Evolutionary conservation across 495 filamentous ascomycete species (phyloP).

Genomic region (Cercophora newfieldiana): DNA sequence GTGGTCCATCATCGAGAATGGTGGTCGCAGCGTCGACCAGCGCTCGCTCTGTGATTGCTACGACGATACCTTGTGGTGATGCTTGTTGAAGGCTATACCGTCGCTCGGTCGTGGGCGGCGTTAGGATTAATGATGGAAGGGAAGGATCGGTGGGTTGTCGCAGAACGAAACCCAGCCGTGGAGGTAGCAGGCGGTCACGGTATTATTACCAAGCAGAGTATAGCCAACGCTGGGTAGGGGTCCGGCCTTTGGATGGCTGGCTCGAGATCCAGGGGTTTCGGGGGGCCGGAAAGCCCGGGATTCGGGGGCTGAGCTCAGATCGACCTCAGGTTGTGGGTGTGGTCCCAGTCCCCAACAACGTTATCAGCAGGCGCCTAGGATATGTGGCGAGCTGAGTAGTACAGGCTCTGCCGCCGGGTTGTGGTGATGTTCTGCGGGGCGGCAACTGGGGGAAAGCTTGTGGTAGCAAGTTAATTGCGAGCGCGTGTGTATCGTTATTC

Average conservation of each 20-base stretch:
- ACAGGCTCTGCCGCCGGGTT: neutral
- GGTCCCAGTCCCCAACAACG: conserved; percentile 14
- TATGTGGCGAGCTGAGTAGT: neutral
- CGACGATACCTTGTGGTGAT: neutral
- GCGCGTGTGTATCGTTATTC: neutral
- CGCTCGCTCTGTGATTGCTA: neutral
- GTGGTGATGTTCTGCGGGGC: neutral
- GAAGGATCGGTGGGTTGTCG: conserved; percentile 4
- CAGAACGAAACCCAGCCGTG: conserved; percentile 13
- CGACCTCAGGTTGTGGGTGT: conserved; percentile 11
- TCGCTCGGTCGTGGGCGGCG: neutral
- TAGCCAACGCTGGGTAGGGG: neutral
- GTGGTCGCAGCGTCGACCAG: conserved; percentile 18
- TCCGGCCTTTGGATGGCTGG: neutral
- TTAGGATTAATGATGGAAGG: neutral
- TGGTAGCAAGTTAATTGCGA: neutral
- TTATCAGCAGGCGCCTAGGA: neutral
- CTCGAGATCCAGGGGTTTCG: conserved; percentile 16
- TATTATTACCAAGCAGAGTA: conserved; percentile 14
- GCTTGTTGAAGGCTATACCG: neutral
- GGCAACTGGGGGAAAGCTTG: neutral
- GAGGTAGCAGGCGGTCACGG: neutral
- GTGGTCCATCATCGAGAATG: conserved; percentile 45
- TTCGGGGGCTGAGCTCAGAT: conserved; percentile 17
- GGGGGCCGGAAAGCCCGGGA: conserved; percentile 17